Base-by-base conservation (phyloP, 164 flowering plant species). In the Euptelea pleiosperma region DNA sequence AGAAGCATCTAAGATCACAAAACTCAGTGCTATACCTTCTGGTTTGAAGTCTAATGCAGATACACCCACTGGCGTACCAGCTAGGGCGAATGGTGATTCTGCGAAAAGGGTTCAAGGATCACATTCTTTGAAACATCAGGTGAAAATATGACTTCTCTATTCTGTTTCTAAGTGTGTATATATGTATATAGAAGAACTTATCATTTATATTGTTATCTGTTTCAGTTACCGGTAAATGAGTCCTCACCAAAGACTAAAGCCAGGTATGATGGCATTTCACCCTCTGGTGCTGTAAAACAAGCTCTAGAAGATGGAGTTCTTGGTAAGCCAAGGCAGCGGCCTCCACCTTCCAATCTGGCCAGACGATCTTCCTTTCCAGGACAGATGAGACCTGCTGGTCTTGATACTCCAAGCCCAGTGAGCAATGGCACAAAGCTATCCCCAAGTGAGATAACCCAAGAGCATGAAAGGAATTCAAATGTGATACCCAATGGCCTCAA, bases 41-140 rank as follows among this genome's bases (percentile, higher is more conserved):
- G 69, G 62, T 67, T 34, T 55, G 29, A 89, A 80, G 80, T 64
- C 76, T 47, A 79, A 66, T 76, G 51, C 68, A 35, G 89, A 84
- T 33, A 57, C 77, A 8, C 72, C 73, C 15, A 25, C 65, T 50
- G 45, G 45, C 54, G 56, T 68, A 26, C 67, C 75, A 44, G 59
- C 73, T 49, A 89, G 80, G 75, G 56, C 65, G 40, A 62, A 55
- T 48, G 33, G 65, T 54, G 91, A 83, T 52, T 68, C 84, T 33
- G 66, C 55, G 42, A 89, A 80, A 52, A 61, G 86, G 63, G 61
- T 63, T 36, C 82, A 62, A 34, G 85, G 72, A 58, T 52, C 82
- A 35, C 67, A 57, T 61, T 57, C 82, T 29, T 47, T 71, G 50
- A 93, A 87, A 76, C 84, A 83, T 73, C 88, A 83, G 94, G 98